Conservation (phyloP, 1,284 basidiomycete species). For the Ustilago xerochloae region DNA sequence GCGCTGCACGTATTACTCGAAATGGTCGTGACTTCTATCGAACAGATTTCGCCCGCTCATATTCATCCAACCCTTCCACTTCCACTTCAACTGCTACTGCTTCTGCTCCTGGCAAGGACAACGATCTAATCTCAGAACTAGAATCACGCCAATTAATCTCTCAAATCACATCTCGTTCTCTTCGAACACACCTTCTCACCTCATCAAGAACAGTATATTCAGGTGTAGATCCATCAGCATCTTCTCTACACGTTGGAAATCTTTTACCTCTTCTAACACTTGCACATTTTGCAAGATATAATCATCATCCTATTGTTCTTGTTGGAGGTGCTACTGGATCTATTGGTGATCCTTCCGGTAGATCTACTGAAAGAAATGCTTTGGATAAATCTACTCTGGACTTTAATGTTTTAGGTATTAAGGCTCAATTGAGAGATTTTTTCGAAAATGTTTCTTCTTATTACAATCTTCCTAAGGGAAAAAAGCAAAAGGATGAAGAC, state of each 20-base stretch:
- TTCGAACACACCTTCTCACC: slow-evolving; percentile 23
- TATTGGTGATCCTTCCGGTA: slow-evolving; percentile 96
- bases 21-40: too few relatives aligned
- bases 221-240: slow-evolving; percentile 92
- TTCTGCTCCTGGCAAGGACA: background rate
- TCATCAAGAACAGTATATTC: slow-evolving; percentile 76
- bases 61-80: background rate
- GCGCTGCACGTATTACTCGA: too few relatives aligned
- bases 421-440: slow-evolving; percentile 77
- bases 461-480: background rate
- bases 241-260: slow-evolving; percentile 90
- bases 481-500: background rate
- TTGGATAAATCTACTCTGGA: slow-evolving; percentile 75
- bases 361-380: slow-evolving; percentile 82
- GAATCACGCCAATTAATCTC: slow-evolving; percentile 44
- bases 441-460: slow-evolving; percentile 77
- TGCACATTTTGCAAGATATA: slow-evolving; percentile 84
- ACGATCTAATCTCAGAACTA: slow-evolving; percentile 39
- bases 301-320: slow-evolving; percentile 73
- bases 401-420: slow-evolving; percentile 78
- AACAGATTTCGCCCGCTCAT: background rate
- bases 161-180: slow-evolving; percentile 44
- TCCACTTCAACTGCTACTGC: background rate
- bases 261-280: slow-evolving; percentile 86
- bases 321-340: slow-evolving; percentile 93